phyloP scores from a whole-genome alignment of 2,329 filamentous ascomycete species.

The Cucurbitaria berberidis region DNA sequence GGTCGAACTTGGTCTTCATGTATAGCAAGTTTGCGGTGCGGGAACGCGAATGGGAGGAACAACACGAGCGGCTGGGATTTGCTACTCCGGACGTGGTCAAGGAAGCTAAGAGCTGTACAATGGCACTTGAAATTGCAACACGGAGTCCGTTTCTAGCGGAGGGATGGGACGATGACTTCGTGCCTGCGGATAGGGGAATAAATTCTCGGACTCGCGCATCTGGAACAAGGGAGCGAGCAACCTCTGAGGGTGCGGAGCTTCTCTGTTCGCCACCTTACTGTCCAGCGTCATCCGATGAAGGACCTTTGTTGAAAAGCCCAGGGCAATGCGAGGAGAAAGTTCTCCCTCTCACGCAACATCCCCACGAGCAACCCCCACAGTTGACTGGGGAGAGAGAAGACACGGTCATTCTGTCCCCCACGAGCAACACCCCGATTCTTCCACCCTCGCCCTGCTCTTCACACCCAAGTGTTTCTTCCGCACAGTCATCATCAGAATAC shows the following conservation, averaged over 20 bases:
- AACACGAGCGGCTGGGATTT: not conserved
- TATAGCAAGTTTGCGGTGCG: not conserved
- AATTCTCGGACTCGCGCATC: not conserved
- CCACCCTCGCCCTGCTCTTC: not conserved
- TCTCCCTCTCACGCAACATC: not conserved
- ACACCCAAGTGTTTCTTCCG: not conserved
- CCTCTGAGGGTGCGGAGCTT: not conserved
- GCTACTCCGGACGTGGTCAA: not conserved
- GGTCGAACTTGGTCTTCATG: conserved; percentile 1
- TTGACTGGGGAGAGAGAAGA: not conserved
- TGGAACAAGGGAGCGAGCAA: not conserved
- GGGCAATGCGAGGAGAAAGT: not conserved
- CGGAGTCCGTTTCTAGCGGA: not conserved
- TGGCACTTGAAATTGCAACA: not conserved
- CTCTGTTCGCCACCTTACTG: not conserved
- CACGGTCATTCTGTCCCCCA: not conserved
- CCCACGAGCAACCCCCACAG: not conserved
- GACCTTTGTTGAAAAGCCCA: not conserved
- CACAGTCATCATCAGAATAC: not conserved
- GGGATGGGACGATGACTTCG: conserved; percentile 1
- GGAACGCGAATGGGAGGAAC: conserved; percentile 2
- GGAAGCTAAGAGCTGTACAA: not conserved
- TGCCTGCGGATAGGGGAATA: not conserved
- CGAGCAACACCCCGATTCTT: not conserved
- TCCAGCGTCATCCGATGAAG: not conserved